phyloP scores from a whole-genome alignment of 208 protist species.

The Acanthamoeba lenticulata region DNA sequence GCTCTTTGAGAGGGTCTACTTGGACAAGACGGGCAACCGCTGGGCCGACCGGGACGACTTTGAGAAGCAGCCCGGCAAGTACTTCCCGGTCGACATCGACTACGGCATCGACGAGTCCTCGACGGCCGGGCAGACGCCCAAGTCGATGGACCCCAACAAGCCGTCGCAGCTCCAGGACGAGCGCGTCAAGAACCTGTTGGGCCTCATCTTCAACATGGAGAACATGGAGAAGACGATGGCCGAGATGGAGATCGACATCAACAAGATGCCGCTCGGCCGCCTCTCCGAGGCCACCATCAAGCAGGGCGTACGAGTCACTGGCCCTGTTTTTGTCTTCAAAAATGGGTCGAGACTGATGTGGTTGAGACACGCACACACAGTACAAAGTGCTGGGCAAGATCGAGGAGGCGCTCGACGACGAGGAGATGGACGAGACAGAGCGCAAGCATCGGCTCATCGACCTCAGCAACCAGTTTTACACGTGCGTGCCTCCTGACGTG shows the following conservation, averaged over 20 bases:
- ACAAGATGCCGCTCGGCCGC: conserved; percentile 77
- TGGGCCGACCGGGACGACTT: conserved; percentile 61
- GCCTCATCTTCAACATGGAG: conserved; percentile 66
- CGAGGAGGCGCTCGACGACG: conserved; percentile 27
- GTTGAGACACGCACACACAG: not conserved
- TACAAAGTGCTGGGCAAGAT: conserved; percentile 72
- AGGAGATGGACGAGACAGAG: not conserved
- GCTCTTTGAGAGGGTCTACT: not conserved
- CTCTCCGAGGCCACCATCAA: conserved; percentile 42
- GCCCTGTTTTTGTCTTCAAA: not conserved
- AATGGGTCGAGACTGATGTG: no score
- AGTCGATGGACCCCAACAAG: not conserved
- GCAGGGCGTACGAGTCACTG: not conserved
- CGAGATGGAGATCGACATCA: conserved; percentile 75
- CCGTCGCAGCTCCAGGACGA: not conserved
- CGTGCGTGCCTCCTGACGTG: not conserved
- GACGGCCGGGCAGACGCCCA: not conserved
- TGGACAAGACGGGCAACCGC: conserved; percentile 71
- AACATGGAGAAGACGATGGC: conserved; percentile 50
- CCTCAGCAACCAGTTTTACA: conserved; percentile 74
- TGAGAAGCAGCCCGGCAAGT: conserved; percentile 59
- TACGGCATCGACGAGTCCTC: not conserved
- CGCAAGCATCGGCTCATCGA: not conserved
- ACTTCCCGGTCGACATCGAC: not conserved
- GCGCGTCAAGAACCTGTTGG: conserved; percentile 4